Evolutionary conservation across 371 early-diverging fungal genomes (phyloP).

Genomic region (Rhizopus stolonifer): DNA sequence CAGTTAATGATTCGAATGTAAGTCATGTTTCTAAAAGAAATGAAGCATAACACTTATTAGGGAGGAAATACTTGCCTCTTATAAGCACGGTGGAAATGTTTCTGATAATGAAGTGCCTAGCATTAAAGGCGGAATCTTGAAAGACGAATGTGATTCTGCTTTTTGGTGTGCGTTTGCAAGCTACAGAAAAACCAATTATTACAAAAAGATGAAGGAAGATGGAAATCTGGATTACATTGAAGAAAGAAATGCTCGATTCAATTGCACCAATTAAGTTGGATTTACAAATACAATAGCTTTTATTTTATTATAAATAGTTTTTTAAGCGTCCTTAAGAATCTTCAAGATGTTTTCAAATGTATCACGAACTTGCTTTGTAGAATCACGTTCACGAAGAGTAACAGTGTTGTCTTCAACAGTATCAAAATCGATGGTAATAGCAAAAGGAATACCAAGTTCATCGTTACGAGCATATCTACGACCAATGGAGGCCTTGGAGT

Average conservation of each 20-base stretch:
- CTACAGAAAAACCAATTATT: conserved; percentile 18
- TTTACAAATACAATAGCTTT: too few relatives aligned
- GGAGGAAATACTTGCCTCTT: conserved; percentile 28
- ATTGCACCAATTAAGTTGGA: not conserved
- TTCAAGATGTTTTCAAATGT: conserved; percentile 69
- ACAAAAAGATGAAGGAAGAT: conserved; percentile 17
- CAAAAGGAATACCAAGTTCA: conserved; percentile 99
- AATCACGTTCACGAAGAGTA: conserved; percentile 98
- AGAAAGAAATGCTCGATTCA: not conserved
- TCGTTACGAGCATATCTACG: conserved; percentile 98
- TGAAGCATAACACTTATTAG: conserved; percentile 4
- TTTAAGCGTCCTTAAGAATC: conserved; percentile 43
- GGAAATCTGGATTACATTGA: conserved; percentile 20
- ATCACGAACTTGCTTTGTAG: conserved; percentile 94
- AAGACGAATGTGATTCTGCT: conserved; percentile 34
- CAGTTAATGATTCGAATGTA: conserved; percentile 37
- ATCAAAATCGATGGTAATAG: conserved; percentile 98
- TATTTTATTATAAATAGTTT: not conserved
- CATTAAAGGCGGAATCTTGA: conserved; percentile 29
- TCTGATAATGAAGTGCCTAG: conserved; percentile 21
- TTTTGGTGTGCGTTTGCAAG: conserved; percentile 34
- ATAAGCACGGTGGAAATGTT: conserved; percentile 28
- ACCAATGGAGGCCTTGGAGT: conserved; percentile 93
- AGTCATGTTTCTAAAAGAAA: not conserved
- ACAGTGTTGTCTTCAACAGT: conserved; percentile 93